Evolutionary conservation across 2,329 filamentous ascomycete species (phyloP).

Genomic region (Sphaerulina populicola): DNA sequence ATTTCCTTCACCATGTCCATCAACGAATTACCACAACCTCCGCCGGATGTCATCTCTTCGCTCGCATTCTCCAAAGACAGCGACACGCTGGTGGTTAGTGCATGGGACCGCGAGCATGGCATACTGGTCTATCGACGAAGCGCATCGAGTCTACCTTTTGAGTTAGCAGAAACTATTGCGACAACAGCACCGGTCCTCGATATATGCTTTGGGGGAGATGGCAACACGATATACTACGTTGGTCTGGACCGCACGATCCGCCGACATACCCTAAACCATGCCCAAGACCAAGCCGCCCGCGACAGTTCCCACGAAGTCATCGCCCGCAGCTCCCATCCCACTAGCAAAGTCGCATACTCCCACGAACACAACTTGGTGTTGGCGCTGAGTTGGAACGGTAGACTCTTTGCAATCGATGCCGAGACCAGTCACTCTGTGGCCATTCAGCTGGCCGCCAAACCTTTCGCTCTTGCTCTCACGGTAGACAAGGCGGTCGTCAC

Average conservation of each 20-base stretch:
- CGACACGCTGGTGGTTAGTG: slow-evolving; percentile 74
- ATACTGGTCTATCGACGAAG: slow-evolving; percentile 64
- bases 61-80: slow-evolving; percentile 78
- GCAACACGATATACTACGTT: slow-evolving; percentile 75
- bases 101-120: slow-evolving; percentile 70
- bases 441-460: slow-evolving; percentile 71
- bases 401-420: slow-evolving; percentile 73
- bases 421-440: slow-evolving; percentile 16
- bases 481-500: slow-evolving; percentile 84
- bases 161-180: slow-evolving; percentile 1
- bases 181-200: slow-evolving; percentile 74
- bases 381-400: slow-evolving; percentile 89
- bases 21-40: slow-evolving; percentile 65
- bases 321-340: slow-evolving; percentile 62
- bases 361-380: slow-evolving; percentile 67
- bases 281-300: slow-evolving; percentile 36
- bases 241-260: slow-evolving; percentile 79
- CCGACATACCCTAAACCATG: slow-evolving; percentile 63
- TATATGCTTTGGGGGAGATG: slow-evolving; percentile 74
- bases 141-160: slow-evolving; percentile 38
- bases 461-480: slow-evolving; percentile 72
- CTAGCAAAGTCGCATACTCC: slow-evolving; percentile 80
- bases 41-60: slow-evolving; percentile 77
- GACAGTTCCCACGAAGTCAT: slow-evolving; percentile 49
- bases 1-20: slow-evolving; percentile 9